phyloP scores from a whole-genome alignment of 2,329 filamentous ascomycete species.

The Shiraia sp. region DNA sequence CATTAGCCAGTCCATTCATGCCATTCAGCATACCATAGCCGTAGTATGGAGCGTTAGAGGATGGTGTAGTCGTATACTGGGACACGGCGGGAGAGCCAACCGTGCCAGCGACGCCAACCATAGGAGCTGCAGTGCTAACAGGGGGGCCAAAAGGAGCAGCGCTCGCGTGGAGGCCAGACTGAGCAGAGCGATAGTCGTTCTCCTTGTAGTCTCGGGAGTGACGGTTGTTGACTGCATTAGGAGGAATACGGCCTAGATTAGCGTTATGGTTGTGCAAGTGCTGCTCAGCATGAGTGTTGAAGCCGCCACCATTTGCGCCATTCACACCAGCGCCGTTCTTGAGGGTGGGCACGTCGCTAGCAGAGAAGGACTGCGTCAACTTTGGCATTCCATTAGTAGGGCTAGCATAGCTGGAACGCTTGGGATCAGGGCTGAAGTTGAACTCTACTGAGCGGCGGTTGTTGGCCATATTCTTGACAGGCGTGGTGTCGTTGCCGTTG shows the following conservation, averaged over 20 bases:
- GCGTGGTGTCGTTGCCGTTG: constrained; percentile 49
- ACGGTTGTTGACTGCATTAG: constrained; percentile 65
- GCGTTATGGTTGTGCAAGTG: constrained; percentile 74
- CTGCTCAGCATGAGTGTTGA: constrained; percentile 60
- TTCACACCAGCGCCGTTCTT: constrained; percentile 67
- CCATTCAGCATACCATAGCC: constrained; percentile 62
- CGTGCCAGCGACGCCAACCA: constrained; percentile 25
- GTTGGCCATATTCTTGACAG: constrained; percentile 41
- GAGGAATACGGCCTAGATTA: constrained; percentile 78
- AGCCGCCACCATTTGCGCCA: constrained; percentile 29
- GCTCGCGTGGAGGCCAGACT: constrained; percentile 77
- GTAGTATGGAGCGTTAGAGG: constrained; percentile 47
- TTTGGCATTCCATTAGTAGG: constrained; percentile 67
- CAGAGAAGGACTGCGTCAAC: constrained; percentile 85
- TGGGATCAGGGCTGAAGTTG: constrained; percentile 48
- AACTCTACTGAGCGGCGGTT: constrained; percentile 56
- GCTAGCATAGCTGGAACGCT: constrained; percentile 56
- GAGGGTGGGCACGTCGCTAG: constrained; percentile 83
- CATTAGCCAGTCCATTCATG: constrained; percentile 67
- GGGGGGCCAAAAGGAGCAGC: constrained; percentile 77
- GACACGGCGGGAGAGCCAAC: constrained; percentile 37
- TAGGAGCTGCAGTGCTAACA: constrained; percentile 43
- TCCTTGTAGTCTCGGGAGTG: constrained; percentile 68
- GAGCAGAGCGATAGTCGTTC: constrained; percentile 62
- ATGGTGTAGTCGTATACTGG: constrained; percentile 33